Evolutionary conservation across 768 basidiomycete species (phyloP), one percentile per base, ranked within the genome.

Genomic region (Amyloporia xantha): DNA sequence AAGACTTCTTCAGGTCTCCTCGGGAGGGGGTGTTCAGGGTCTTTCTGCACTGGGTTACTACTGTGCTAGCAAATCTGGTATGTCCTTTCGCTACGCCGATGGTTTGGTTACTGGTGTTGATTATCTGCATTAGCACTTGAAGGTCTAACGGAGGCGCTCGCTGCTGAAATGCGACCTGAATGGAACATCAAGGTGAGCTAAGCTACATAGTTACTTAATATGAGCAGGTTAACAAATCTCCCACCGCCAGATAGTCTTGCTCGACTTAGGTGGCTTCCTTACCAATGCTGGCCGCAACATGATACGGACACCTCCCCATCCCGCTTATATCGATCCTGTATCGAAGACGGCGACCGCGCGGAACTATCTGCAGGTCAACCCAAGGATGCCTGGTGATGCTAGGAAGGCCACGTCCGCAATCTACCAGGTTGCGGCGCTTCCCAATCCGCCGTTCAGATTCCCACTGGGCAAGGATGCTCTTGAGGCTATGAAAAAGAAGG

Each of bases 1-100:
- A 5, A 59, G 58, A 19, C 55, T 76, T 19, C 51, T 75, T 13
- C 69, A 72, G 44, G 55, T 65, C 42, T 67, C 66, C 26, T 72
- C 73, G 24, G 43, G 47, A 49, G 52, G 54, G 44, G 67, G 66
- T 38, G 17, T 67, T 17, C 51, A 43, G 28, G 54, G 42, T 52
- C 17, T 21, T 17, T 51, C 58, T 3, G 59, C 54, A 0, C 28
- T 43, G 26, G 50, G 44, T 20, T 58, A 58, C 49, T 69, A 53
- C 51, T 60, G 42, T 50, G 70, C 59, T 15, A 42, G 44, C 15
- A 60, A 60, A 25, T 48, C 42, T n/a, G 59, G 59, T 60, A 35
- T n/a, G 58, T 43, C 19, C 12, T 17, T n/a, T 24, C 5, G 23
- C 9, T 13, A 27, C n/a, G 15, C 25, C 9, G 19, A 6, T 26